Evolutionary conservation across 345 rosid genomes (phyloP), one percentile per base, ranked within the genome.

Genomic region (Pelargonium nanum): DNA sequence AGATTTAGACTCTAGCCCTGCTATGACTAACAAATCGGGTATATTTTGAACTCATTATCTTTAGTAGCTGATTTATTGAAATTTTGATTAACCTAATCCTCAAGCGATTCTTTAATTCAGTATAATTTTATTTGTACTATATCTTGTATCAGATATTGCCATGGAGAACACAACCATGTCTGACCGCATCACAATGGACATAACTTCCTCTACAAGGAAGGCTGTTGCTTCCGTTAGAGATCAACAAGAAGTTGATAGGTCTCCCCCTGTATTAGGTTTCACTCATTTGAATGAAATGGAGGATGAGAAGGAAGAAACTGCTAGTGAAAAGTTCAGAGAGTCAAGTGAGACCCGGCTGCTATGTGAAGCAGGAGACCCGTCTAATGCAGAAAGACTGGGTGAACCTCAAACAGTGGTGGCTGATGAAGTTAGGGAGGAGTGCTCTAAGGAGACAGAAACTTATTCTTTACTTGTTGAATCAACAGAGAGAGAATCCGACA

Each of bases 21-120:
- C 59, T 71, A 63, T 57, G 68, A 55, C 28, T 4, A 63, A 68
- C 24, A 74, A 67, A 45, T 69, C 78, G 63, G 85, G 93, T 88
- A 71, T 61, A 26, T 74, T 53, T 21, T 68, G 55, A 61, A 40
- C 53, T 65, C 22, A 54, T 68, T 19, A 32, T 51, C 26, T 63
- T 53, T 56, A 28, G 40, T 61, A 50, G 26, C 1, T 8, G 28
- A 45, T 25, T 60, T 50, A 22, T 20, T 21, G 19, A 30, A 20
- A 30, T 6, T 59, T 44, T 20, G 51, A 52, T 25, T 59, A 6
- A 8, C 19, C 22, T 67, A 52, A 48, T 26, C 62, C n/a, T 40
- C 32, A 15, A 26, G 58, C 23, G 25, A 1, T 28, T 56, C 19
- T 21, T 51, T 53, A 6, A 6, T 51, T 60, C 54, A n/a, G n/a